Percentiles rank a stretch among this genome's conserved stretches.
Conservation (phyloP, 2,329 filamentous ascomycete genomes). For the Diaporthe velutina region DNA sequence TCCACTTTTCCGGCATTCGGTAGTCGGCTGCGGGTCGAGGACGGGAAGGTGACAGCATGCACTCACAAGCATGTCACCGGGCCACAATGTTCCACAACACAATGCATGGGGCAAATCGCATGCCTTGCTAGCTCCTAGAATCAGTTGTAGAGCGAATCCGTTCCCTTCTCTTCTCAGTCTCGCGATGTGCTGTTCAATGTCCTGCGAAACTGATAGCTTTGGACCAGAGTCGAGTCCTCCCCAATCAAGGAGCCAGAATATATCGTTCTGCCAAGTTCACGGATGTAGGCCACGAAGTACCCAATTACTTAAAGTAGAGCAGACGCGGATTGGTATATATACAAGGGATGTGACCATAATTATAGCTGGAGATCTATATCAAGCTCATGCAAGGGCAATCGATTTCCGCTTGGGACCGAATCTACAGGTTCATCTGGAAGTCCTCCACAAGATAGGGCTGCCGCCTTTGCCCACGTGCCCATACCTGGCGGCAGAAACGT, state of each 20-base stretch:
- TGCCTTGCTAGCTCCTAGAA: neutral
- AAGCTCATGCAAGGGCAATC: neutral
- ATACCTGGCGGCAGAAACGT: neutral
- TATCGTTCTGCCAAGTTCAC: too few relatives aligned
- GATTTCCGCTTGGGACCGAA: neutral
- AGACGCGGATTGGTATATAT: too few relatives aligned
- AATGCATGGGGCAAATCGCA: neutral
- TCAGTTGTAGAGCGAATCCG: neutral
- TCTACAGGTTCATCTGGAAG: neutral
- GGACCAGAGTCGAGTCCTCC: neutral
- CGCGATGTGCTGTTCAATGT: neutral
- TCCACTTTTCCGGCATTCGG: conserved; percentile 13
- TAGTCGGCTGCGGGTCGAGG: conserved; percentile 7
- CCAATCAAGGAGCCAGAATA: too few relatives aligned
- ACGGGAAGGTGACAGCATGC: neutral
- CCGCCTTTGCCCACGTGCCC: neutral
- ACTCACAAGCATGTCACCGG: neutral
- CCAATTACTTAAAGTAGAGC: too few relatives aligned
- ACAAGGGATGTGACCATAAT: neutral
- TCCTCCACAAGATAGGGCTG: neutral
- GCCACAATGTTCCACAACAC: neutral
- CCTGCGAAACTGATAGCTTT: too few relatives aligned
- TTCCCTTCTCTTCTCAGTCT: neutral
- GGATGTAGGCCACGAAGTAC: too few relatives aligned
- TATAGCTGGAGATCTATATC: neutral